Evolutionary conservation across 441 rosid species (phyloP).

Genomic region (Macaranga tanarius): DNA sequence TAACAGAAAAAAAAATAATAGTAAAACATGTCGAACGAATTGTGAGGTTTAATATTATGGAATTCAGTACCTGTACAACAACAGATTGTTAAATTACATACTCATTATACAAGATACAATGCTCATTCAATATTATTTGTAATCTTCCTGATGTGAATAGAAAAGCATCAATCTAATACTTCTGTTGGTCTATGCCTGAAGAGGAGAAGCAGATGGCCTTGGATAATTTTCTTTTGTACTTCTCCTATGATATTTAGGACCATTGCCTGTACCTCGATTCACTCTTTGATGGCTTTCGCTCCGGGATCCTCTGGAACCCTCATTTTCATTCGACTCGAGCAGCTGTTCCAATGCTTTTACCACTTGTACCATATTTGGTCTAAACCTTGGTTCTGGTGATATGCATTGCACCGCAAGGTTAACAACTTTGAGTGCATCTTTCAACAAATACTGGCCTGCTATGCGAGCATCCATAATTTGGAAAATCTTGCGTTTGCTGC

Average conservation of each 20-base stretch:
- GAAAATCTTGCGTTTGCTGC: slow-evolving; percentile 62
- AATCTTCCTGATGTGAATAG: background rate
- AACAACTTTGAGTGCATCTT: slow-evolving; percentile 51
- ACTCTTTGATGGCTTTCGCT: slow-evolving; percentile 19
- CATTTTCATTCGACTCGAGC: slow-evolving; percentile 30
- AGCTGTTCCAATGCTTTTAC: slow-evolving; percentile 56
- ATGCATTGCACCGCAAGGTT: slow-evolving; percentile 64
- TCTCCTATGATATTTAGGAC: slow-evolving; percentile 17
- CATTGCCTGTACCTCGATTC: slow-evolving; percentile 22
- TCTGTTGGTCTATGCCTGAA: slow-evolving; percentile 15
- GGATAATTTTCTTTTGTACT: slow-evolving; percentile 17
- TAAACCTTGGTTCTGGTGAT: slow-evolving; percentile 54
- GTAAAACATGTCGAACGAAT: background rate
- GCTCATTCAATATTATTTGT: slow-evolving; percentile 3
- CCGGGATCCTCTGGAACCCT: slow-evolving; percentile 18
- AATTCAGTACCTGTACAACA: slow-evolving; percentile 20
- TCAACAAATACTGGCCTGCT: slow-evolving; percentile 57
- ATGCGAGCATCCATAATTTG: slow-evolving; percentile 65
- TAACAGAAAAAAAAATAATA: too few species aligned
- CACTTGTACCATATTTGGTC: slow-evolving; percentile 65
- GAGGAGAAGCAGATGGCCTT: slow-evolving; percentile 40
- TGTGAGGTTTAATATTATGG: background rate
- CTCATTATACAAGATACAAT: background rate
- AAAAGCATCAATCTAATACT: background rate
- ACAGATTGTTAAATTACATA: background rate